phyloP scores from a whole-genome alignment of 768 basidiomycete species.

The Leccinum incarnatum region DNA sequence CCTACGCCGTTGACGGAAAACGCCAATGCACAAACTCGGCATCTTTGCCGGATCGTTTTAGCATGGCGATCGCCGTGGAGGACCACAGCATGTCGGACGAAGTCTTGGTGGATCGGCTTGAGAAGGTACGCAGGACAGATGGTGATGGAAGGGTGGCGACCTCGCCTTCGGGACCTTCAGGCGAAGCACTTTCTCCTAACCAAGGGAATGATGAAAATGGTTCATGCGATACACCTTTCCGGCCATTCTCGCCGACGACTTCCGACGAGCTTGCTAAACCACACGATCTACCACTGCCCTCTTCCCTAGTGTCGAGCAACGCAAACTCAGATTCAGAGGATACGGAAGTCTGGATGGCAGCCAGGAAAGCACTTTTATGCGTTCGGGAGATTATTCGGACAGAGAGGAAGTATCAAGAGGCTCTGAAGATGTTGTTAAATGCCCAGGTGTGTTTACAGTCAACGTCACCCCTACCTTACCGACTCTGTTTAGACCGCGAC shows the following conservation, averaged over 20 bases:
- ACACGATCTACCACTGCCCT: neutral
- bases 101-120: slow-evolving; percentile 45
- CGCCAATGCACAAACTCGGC: neutral
- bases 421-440: slow-evolving; percentile 35
- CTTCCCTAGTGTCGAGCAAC: slow-evolving; percentile 5
- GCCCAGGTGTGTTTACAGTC: slow-evolving; percentile 30
- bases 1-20: neutral
- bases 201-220: neutral
- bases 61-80: slow-evolving; percentile 47
- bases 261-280: neutral
- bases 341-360: slow-evolving; percentile 34
- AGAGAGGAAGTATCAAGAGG: slow-evolving; percentile 43
- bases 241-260: neutral
- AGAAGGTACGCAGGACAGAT: slow-evolving; percentile 37
- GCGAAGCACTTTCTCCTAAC: neutral
- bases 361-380: slow-evolving; percentile 41
- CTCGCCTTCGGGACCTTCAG: neutral
- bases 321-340: slow-evolving; percentile 20
- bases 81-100: slow-evolving; percentile 52
- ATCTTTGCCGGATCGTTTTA: slow-evolving; percentile 8
- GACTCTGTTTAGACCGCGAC: slow-evolving; percentile 31
- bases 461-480: neutral
- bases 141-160: neutral
- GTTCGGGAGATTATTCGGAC: slow-evolving; percentile 49
- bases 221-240: neutral